Conservation (phyloP, 2,329 filamentous ascomycete genomes). For the Cladosporium sp. region DNA sequence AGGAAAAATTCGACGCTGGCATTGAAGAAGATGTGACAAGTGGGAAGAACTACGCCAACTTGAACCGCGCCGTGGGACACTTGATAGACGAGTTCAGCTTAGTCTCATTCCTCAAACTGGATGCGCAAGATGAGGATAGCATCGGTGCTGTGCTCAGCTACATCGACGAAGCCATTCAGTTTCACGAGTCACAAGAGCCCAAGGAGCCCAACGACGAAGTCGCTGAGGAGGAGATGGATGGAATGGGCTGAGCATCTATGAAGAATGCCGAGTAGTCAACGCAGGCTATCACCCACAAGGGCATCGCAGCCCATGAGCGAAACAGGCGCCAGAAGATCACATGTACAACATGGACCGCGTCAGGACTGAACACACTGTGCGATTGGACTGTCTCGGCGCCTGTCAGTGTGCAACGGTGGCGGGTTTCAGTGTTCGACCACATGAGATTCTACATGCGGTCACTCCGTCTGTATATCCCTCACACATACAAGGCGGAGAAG, state of each 20-base stretch:
- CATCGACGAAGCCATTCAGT: constrained; percentile 92
- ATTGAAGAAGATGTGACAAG: constrained; percentile 58
- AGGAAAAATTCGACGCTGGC: constrained; percentile 40
- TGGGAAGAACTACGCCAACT: constrained; percentile 71
- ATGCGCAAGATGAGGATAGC: constrained; percentile 88
- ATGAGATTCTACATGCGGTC: too few species aligned
- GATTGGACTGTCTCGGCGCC: background rate
- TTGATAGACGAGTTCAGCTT: constrained; percentile 97
- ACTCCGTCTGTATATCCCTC: too few species aligned
- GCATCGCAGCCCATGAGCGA: background rate
- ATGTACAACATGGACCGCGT: background rate
- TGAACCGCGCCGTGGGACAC: constrained; percentile 83
- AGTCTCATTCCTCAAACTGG: constrained; percentile 88
- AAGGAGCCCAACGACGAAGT: constrained; percentile 62
- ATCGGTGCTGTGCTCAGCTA: constrained; percentile 79
- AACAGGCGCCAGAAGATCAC: background rate
- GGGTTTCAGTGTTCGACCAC: too few species aligned
- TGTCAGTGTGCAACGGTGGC: constrained; percentile 2
- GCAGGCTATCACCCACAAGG: background rate
- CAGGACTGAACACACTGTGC: background rate
- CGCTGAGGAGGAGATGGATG: constrained; percentile 52
- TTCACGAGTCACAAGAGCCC: constrained; percentile 87
- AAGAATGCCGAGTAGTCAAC: background rate
- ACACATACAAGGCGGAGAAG: too few species aligned
- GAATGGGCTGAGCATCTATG: constrained; percentile 35